These are phyloP conservation scores for Hansfordia pulvinata DNA, from an alignment of 2,329 filamentous ascomycete species.

Conservation along the genomic window DNA sequence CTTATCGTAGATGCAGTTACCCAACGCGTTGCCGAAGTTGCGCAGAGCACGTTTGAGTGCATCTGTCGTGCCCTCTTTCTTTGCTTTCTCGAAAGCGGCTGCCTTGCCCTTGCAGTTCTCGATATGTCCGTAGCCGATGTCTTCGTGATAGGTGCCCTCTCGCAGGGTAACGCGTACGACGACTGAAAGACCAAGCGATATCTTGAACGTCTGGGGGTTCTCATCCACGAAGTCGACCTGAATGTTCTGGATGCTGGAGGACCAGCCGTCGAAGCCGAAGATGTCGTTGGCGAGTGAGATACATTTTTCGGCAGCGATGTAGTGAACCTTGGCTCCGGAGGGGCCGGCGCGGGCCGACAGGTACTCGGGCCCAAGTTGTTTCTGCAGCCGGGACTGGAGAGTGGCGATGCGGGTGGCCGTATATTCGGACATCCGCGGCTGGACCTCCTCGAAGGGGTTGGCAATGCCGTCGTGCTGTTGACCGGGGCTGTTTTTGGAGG, in stretches of 20 bases:
- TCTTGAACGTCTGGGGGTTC: constrained; percentile 59
- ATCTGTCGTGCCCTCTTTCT: constrained; percentile 95
- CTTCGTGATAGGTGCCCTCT: constrained; percentile 95
- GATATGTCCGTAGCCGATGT: constrained; percentile 91
- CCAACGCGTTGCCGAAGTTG: constrained; percentile 89
- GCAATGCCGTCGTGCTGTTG: constrained; percentile 49
- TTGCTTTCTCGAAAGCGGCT: constrained; percentile 93
- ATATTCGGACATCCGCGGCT: constrained; percentile 60
- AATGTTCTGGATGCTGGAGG: constrained; percentile 85
- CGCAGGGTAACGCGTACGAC: constrained; percentile 81
- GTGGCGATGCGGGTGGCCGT: constrained; percentile 86
- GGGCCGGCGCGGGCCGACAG: constrained; percentile 78
- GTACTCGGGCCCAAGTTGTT: constrained; percentile 91
- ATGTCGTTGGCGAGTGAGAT: constrained; percentile 92
- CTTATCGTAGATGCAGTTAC: constrained; percentile 98
- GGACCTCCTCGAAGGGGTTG: constrained; percentile 73
- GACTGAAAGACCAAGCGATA: constrained; percentile 78
- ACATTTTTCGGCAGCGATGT: constrained; percentile 90
- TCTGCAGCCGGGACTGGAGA: constrained; percentile 74
- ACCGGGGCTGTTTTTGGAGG: constrained; percentile 41
- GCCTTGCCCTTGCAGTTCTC: constrained; percentile 95
- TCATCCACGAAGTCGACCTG: constrained; percentile 95
- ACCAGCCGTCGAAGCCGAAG: constrained; percentile 97
- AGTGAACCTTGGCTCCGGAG: constrained; percentile 77
- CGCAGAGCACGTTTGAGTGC: constrained; percentile 78